These are phyloP conservation scores for Solanum arcanum DNA, from an alignment of 257 asterid genomes.

Conservation along the genomic window DNA sequence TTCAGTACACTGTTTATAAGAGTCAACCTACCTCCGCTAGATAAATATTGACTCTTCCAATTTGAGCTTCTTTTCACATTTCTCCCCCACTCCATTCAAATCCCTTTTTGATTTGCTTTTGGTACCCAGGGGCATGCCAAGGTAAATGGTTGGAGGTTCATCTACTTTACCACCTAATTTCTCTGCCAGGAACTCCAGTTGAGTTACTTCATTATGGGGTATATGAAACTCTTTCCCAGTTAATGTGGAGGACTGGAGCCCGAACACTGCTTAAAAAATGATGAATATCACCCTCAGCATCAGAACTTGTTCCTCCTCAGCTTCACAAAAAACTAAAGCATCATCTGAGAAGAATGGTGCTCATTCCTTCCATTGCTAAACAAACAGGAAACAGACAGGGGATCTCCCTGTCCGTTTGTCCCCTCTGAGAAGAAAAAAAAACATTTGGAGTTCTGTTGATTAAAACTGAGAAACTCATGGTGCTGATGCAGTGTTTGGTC, in stretches of 20 bases:
- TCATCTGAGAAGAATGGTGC: neutral
- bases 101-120: neutral
- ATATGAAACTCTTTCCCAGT: neutral
- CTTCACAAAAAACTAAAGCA: neutral
- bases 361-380: neutral
- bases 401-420: neutral
- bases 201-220: neutral
- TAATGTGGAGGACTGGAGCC: neutral
- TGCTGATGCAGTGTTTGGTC: neutral
- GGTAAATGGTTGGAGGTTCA: neutral
- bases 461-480: neutral
- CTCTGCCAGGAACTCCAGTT: neutral
- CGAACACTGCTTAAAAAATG: neutral
- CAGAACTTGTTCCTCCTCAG: neutral
- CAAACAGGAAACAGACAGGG: neutral
- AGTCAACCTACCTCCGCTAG: neutral
- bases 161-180: neutral
- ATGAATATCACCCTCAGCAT: neutral
- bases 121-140: neutral
- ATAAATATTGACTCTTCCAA: neutral
- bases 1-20: neutral
- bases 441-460: neutral
- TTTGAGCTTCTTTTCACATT: neutral
- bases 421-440: neutral
- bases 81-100: neutral